Evolutionary conservation across 108 stramenopile genomes (phyloP).

Genomic region (Fragilaria radians): DNA sequence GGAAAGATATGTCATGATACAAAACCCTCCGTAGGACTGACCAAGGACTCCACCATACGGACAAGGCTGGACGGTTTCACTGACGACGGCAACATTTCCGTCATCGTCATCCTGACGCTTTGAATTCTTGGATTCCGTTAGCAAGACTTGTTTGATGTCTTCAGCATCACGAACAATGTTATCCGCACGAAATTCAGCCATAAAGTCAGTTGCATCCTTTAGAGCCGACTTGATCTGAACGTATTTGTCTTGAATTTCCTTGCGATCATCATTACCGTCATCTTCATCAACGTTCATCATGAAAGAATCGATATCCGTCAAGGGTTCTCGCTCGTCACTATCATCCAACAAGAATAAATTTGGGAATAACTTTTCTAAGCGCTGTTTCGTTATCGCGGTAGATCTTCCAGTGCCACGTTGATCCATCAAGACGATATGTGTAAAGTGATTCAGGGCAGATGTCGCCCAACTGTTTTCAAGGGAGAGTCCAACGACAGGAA

Average conservation of each 20-base stretch:
- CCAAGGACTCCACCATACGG: slow-evolving; percentile 84
- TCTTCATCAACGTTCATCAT: slow-evolving; percentile 7
- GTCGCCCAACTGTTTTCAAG: slow-evolving; percentile 59
- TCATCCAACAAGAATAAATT: slow-evolving; percentile 68
- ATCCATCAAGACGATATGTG: slow-evolving; percentile 85
- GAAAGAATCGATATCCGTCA: background rate
- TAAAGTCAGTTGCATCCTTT: slow-evolving; percentile 54
- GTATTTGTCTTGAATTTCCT: slow-evolving; percentile 11
- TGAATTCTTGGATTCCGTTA: slow-evolving; percentile 18
- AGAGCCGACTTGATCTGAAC: slow-evolving; percentile 38
- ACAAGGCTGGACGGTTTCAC: slow-evolving; percentile 7
- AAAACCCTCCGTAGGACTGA: slow-evolving; percentile 93
- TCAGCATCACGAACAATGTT: slow-evolving; percentile 89
- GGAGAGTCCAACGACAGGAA: slow-evolving; percentile 40
- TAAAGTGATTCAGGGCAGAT: slow-evolving; percentile 48
- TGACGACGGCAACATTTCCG: background rate
- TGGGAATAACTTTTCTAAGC: slow-evolving; percentile 59
- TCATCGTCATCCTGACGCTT: background rate
- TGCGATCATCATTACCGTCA: too few relatives aligned
- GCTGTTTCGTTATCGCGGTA: slow-evolving; percentile 71
- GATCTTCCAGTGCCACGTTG: slow-evolving; percentile 91
- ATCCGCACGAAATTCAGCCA: slow-evolving; percentile 84
- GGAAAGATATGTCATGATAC: slow-evolving; percentile 85
- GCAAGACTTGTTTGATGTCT: slow-evolving; percentile 61
- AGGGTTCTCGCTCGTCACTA: background rate